Conservation (phyloP, 768 basidiomycete genomes). For the Gloeostereum incarnatum region DNA sequence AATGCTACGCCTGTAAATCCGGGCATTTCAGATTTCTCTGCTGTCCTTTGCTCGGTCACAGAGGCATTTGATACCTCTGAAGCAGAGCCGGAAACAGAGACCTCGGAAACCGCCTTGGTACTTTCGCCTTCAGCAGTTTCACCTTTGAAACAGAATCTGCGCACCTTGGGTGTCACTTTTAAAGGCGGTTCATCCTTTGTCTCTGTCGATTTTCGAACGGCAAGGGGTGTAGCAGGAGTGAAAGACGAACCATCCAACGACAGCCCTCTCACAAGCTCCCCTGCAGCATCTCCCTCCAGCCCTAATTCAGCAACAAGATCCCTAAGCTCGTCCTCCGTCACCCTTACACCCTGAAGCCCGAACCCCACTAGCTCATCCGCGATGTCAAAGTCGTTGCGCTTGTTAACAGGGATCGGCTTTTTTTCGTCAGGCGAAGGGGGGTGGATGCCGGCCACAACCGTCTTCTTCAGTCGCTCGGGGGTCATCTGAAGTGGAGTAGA, state of each 20-base stretch:
- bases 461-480: conserved; percentile 58
- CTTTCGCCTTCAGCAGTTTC: too few species aligned
- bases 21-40: too few species aligned
- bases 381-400: conserved; percentile 50
- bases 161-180: too few species aligned
- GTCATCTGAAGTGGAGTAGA: conserved; percentile 71
- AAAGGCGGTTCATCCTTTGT: too few species aligned
- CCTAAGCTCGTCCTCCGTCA: conserved; percentile 65
- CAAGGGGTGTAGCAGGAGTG: too few species aligned
- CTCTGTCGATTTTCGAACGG: too few species aligned
- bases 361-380: conserved; percentile 60
- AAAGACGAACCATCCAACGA: conserved; percentile 18
- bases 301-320: conserved; percentile 70
- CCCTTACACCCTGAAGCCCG: conserved; percentile 69
- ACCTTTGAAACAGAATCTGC: too few species aligned
- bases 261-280: conserved; percentile 62
- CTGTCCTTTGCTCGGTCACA: too few species aligned
- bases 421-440: conserved; percentile 35
- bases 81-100: too few species aligned
- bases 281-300: conserved; percentile 68
- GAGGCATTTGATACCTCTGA: too few species aligned
- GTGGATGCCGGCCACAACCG: conserved; percentile 33
- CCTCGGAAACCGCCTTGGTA: too few species aligned
- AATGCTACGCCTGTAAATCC: too few species aligned
- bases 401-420: conserved; percentile 41